Conservation (phyloP, 2,329 filamentous ascomycete genomes). For the Aspergillus versicolor region DNA sequence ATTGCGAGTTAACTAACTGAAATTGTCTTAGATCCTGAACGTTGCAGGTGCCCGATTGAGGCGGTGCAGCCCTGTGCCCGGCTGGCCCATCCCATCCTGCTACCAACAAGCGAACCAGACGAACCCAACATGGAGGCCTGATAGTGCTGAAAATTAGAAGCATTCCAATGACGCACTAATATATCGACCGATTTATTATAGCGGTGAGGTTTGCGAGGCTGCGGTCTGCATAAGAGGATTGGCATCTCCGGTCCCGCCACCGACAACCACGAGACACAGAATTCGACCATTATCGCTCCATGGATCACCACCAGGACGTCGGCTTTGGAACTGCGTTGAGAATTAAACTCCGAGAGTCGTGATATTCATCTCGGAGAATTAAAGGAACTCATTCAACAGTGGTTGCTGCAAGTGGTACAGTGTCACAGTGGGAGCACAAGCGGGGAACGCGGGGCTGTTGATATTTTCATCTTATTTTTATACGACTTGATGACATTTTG, state of each 20-base stretch:
- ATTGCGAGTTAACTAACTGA: too few relatives aligned
- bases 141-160: too few relatives aligned
- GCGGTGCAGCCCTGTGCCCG: background rate
- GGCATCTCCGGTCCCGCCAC: background rate
- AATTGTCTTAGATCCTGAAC: too few relatives aligned
- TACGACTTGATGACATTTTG: too few relatives aligned
- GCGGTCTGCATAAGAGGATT: too few relatives aligned
- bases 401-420: too few relatives aligned
- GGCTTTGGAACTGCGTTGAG: background rate
- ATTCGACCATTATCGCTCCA: background rate
- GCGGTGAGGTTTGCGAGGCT: too few relatives aligned
- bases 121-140: too few relatives aligned
- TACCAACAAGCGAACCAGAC: too few relatives aligned
- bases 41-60: background rate
- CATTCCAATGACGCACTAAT: background rate
- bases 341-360: background rate
- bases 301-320: background rate
- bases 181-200: too few relatives aligned
- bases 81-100: too few relatives aligned
- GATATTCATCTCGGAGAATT: background rate
- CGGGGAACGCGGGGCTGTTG: background rate
- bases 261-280: background rate
- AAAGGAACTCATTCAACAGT: background rate
- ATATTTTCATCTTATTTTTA: too few relatives aligned
- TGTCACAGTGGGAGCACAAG: background rate